Evolutionary conservation across 768 basidiomycete genomes (phyloP), one percentile per base, ranked within the genome.

Genomic region (Suillus variegatus): DNA sequence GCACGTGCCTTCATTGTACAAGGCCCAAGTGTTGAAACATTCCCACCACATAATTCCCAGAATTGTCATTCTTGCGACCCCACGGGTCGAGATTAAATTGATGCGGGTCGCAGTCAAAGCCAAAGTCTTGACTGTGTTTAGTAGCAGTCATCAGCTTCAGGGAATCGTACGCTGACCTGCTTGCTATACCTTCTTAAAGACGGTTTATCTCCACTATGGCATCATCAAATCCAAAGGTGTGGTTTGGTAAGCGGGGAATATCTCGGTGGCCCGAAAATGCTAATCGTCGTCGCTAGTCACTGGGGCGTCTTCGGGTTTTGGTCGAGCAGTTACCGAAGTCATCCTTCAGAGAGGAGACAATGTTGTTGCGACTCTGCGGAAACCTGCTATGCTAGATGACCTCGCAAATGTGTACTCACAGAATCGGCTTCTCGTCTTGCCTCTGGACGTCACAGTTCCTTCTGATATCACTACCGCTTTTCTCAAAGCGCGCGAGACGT

Each of bases 331-430:
- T 40, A 73, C 73, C 18, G 77, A 81, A 65, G 41, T 66, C 14
- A 79, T 73, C 46, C 73, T 84, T 32, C 64, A 65, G 20, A 72
- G 72, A 8, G 82, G 83, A 49, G 81, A 82, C 63, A 78, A 61
- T 12, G 81, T 76, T 56, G 75, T 82, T 56, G 84, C 84, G 8
- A 81, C 82, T 22, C 67, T 80, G 41, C 80, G 82, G 60, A 74
- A 73, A 64, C 82, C 82, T 2, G 75, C 70, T 8, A 69, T 61
- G 10, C 72, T 84, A 55, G 65, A 68, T 22, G 74, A 75, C 46
- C 78, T 77, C 28, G 49, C 65, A 5, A 62, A 66, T 0, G 57
- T 72, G 32, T 79, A 80, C 64, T 47, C 74, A 32, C 28, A 67
- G 35, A 68, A 74, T 4, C 74, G 71, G 40, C 76, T 84, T 2